Percentiles rank a stretch among this genome's conserved stretches.
phyloP scores from a whole-genome alignment of 768 basidiomycete genomes.

The Pseudohyphozyma bogoriensis region DNA sequence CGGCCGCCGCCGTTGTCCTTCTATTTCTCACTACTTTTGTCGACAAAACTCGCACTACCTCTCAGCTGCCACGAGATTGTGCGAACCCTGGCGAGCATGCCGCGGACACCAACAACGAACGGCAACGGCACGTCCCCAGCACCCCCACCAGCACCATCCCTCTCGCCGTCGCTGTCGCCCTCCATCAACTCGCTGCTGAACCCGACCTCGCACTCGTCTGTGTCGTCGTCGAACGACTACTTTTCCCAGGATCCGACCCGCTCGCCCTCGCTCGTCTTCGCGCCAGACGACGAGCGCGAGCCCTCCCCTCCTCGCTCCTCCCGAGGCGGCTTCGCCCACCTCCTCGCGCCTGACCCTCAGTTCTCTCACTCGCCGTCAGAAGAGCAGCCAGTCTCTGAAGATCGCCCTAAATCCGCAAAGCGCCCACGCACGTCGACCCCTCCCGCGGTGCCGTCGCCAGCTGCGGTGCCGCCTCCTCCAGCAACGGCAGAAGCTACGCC shows the following conservation, averaged over 20 bases:
- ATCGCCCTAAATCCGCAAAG: constrained; percentile 2
- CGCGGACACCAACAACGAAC: too few relatives aligned
- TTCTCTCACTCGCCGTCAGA: not conserved
- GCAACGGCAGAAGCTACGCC: not conserved
- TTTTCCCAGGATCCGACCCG: not conserved
- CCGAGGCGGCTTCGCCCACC: not conserved
- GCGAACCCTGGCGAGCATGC: too few relatives aligned
- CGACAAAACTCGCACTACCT: too few relatives aligned
- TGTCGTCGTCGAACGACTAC: constrained; percentile 11
- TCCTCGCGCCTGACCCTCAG: not conserved
- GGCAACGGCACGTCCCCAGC: too few relatives aligned
- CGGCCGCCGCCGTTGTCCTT: too few relatives aligned
- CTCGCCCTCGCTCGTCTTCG: not conserved
- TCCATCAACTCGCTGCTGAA: constrained; percentile 14
- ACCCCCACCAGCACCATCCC: not conserved
- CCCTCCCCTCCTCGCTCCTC: not conserved
- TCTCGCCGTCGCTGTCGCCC: constrained; percentile 14
- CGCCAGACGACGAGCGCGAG: not conserved
- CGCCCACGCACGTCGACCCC: not conserved
- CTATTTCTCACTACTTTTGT: too few relatives aligned
- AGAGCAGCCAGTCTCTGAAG: not conserved
- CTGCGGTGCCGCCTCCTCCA: not conserved
- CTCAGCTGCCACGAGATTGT: too few relatives aligned
- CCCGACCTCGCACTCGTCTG: not conserved
- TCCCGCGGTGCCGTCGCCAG: not conserved